phyloP scores from a whole-genome alignment of 768 basidiomycete species.

The Lactifluus echinatus region DNA sequence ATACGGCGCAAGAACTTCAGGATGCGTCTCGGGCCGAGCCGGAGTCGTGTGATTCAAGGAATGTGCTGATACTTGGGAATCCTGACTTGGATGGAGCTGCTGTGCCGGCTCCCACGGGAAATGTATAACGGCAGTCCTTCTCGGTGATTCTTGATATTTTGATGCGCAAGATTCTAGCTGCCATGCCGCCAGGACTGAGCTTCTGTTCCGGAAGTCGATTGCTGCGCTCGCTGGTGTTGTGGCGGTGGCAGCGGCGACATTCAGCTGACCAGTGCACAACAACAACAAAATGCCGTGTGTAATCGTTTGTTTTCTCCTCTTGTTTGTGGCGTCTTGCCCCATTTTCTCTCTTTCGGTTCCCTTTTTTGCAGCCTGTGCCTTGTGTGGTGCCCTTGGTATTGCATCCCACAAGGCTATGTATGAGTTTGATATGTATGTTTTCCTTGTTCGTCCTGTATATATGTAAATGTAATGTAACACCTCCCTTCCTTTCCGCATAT shows the following conservation, averaged over 20 bases:
- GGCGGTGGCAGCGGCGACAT: neutral
- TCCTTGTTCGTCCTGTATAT: neutral
- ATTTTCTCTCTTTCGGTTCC: neutral
- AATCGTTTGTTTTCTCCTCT: neutral
- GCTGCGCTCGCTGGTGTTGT: neutral
- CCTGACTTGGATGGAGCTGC: conserved; percentile 8
- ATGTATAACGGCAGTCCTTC: neutral
- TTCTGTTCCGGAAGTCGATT: neutral
- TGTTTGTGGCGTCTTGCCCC: neutral
- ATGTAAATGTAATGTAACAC: too few relatives aligned
- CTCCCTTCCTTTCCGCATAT: neutral
- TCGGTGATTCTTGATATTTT: neutral
- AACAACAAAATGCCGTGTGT: neutral
- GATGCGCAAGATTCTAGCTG: neutral
- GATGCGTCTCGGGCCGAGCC: neutral
- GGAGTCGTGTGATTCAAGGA: neutral
- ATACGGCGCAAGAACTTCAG: neutral
- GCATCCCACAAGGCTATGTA: neutral
- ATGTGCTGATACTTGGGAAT: conserved; percentile 5
- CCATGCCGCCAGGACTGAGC: neutral
- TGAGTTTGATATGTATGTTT: conserved; percentile 1
- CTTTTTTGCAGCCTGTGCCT: neutral
- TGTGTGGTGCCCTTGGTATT: neutral
- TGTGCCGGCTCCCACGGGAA: neutral
- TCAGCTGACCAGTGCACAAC: neutral